These are phyloP conservation scores for Aspergillus jensenii DNA, from an alignment of 2,329 filamentous ascomycete species.

Conservation along the genomic window DNA sequence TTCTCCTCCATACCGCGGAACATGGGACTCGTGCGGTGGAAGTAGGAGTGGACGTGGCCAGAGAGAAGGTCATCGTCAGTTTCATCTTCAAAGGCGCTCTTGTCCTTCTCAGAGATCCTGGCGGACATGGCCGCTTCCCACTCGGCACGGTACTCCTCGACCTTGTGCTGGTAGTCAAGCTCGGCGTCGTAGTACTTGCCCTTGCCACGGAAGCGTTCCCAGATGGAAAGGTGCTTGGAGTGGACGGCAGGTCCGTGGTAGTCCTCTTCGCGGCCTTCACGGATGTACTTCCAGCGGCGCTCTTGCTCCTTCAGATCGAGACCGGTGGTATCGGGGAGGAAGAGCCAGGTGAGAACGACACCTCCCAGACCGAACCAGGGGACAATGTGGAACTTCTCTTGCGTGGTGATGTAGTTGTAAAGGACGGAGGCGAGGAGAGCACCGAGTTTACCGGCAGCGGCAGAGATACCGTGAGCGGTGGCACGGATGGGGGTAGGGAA, in stretches of 20 bases:
- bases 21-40: slow-evolving; percentile 52
- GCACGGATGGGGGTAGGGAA: slow-evolving; percentile 92
- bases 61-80: slow-evolving; percentile 49
- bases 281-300: slow-evolving; percentile 86
- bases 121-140: slow-evolving; percentile 52
- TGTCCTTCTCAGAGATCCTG: slow-evolving; percentile 52
- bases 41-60: slow-evolving; percentile 52
- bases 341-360: slow-evolving; percentile 77
- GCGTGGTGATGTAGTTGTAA: slow-evolving; percentile 89
- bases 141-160: slow-evolving; percentile 73
- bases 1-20: slow-evolving; percentile 40
- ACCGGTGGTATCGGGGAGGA: slow-evolving; percentile 94
- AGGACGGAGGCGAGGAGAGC: slow-evolving; percentile 83
- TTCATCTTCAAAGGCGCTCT: slow-evolving; percentile 32
- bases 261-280: slow-evolving; percentile 70
- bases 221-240: slow-evolving; percentile 80
- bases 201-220: slow-evolving; percentile 77
- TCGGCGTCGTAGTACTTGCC: slow-evolving; percentile 82
- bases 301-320: slow-evolving; percentile 97
- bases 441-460: slow-evolving; percentile 83
- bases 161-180: slow-evolving; percentile 78
- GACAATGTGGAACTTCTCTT: slow-evolving; percentile 85
- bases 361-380: slow-evolving; percentile 93
- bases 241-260: slow-evolving; percentile 95
- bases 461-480: slow-evolving; percentile 92